Evolutionary conservation across 495 filamentous ascomycete genomes (phyloP).

Genomic region (Penicillium dipodomyicola): DNA sequence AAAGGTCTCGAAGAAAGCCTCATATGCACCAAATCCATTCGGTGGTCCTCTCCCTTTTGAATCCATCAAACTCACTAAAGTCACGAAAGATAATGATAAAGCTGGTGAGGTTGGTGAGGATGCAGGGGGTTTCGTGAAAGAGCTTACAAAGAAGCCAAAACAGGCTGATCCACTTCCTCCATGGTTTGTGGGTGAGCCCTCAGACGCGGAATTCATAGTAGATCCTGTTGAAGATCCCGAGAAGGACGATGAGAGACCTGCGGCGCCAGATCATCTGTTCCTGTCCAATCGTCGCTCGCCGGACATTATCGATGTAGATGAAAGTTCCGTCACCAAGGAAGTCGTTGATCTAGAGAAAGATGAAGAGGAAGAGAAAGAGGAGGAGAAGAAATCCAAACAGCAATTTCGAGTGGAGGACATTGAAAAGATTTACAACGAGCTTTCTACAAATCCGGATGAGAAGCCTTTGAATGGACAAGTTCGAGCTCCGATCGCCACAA

Average conservation of each 20-base stretch:
- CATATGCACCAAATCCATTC: conserved; percentile 37
- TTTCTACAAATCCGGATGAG: conserved; percentile 1
- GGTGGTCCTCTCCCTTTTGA: conserved; percentile 88
- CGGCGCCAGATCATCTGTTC: conserved; percentile 36
- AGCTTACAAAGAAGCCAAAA: conserved; percentile 45
- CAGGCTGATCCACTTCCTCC: conserved; percentile 69
- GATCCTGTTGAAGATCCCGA: conserved; percentile 30
- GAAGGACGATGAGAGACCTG: conserved; percentile 22
- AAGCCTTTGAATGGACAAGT: neutral
- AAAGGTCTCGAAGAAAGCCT: conserved; percentile 32
- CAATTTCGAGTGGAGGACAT: conserved; percentile 1
- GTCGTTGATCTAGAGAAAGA: conserved; percentile 46
- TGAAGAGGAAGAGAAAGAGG: conserved; percentile 23
- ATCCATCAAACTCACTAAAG: conserved; percentile 67
- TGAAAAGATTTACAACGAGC: neutral
- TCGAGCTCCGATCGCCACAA: neutral
- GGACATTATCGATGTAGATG: conserved; percentile 49
- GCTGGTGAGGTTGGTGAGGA: conserved; percentile 44
- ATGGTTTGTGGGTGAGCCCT: conserved; percentile 63
- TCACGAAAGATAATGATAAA: neutral
- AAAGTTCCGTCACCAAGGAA: conserved; percentile 31
- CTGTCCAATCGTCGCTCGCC: conserved; percentile 42
- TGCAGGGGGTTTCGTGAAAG: conserved; percentile 69
- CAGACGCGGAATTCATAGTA: conserved; percentile 34
- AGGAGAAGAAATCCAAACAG: neutral